A percentile compares a stretch with the other conserved stretches of the same genome.
Conservation (phyloP, 441 rosid genomes). For the Croton setiger region DNA sequence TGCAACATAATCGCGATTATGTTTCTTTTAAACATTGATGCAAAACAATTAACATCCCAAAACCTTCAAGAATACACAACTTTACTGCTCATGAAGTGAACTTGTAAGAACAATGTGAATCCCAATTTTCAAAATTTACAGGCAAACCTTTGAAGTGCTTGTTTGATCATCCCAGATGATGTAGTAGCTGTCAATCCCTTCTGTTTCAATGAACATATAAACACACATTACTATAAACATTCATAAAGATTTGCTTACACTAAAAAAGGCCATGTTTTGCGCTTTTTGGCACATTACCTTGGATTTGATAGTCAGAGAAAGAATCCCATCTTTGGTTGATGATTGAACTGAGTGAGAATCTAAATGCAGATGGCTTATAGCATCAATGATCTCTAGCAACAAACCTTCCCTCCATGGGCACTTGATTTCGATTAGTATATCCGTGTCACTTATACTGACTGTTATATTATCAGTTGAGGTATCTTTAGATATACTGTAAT, state of each 20-base stretch:
- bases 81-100: slow-evolving; percentile 23
- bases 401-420: slow-evolving; percentile 84
- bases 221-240: background rate
- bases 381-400: slow-evolving; percentile 74
- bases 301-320: slow-evolving; percentile 59
- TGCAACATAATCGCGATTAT: too few relatives aligned
- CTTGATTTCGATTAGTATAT: slow-evolving; percentile 60
- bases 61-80: slow-evolving; percentile 1
- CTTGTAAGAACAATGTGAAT: background rate
- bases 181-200: slow-evolving; percentile 41
- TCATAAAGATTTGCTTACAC: background rate
- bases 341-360: slow-evolving; percentile 83
- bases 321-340: slow-evolving; percentile 55
- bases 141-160: slow-evolving; percentile 52
- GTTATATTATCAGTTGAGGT: slow-evolving; percentile 40
- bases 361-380: slow-evolving; percentile 49
- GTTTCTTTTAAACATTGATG: too few relatives aligned
- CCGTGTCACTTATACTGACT: slow-evolving; percentile 45
- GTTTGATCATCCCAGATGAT: slow-evolving; percentile 48
- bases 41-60: background rate
- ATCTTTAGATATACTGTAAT: slow-evolving; percentile 30
- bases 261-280: background rate
- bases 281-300: slow-evolving; percentile 43
- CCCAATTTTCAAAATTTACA: slow-evolving; percentile 40
- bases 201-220: slow-evolving; percentile 39